Evolutionary conservation across 495 filamentous ascomycete species (phyloP).

Genomic region (Bombardia bombarda): DNA sequence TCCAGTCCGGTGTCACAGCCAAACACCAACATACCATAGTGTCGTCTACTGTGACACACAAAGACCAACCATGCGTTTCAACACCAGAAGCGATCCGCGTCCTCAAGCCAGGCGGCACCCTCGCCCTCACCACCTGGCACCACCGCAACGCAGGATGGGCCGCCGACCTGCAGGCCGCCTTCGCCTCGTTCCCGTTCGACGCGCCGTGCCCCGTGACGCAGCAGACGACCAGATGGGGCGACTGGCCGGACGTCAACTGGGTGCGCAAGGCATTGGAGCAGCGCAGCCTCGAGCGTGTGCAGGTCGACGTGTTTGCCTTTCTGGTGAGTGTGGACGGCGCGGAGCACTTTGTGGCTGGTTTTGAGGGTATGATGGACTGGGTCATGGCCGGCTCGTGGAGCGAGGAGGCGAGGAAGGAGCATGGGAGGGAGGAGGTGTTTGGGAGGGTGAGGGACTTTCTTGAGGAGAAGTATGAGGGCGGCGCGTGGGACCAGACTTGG

Average conservation of each 20-base stretch:
- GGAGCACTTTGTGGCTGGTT: constrained; percentile 21
- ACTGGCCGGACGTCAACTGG: constrained; percentile 30
- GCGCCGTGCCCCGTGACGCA: constrained; percentile 21
- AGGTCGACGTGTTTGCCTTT: constrained; percentile 21
- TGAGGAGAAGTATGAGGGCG: constrained; percentile 25
- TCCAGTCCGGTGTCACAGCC: too few relatives aligned
- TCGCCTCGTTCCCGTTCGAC: constrained; percentile 30
- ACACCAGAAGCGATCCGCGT: constrained; percentile 30
- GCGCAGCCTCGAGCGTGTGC: constrained; percentile 25
- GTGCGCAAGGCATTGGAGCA: constrained; percentile 21
- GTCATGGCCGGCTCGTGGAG: constrained; percentile 27
- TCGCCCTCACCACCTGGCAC: constrained; percentile 34
- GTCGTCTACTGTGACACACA: too few relatives aligned
- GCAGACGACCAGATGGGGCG: constrained; percentile 24
- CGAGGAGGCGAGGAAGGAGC: constrained; percentile 26
- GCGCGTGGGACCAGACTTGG: constrained; percentile 31
- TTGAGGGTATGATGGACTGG: constrained; percentile 30
- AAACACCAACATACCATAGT: too few relatives aligned
- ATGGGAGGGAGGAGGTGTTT: constrained; percentile 24
- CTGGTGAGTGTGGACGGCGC: constrained; percentile 19
- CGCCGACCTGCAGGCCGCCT: constrained; percentile 22
- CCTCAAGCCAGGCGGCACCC: constrained; percentile 28
- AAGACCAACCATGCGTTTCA: too few relatives aligned
- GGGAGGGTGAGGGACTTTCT: constrained; percentile 24
- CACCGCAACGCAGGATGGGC: constrained; percentile 21